A percentile compares a stretch with the other conserved stretches of the same genome.
These are phyloP conservation scores for Acacia confusa DNA, from an alignment of 306 rosid species.

Conservation along the genomic window DNA sequence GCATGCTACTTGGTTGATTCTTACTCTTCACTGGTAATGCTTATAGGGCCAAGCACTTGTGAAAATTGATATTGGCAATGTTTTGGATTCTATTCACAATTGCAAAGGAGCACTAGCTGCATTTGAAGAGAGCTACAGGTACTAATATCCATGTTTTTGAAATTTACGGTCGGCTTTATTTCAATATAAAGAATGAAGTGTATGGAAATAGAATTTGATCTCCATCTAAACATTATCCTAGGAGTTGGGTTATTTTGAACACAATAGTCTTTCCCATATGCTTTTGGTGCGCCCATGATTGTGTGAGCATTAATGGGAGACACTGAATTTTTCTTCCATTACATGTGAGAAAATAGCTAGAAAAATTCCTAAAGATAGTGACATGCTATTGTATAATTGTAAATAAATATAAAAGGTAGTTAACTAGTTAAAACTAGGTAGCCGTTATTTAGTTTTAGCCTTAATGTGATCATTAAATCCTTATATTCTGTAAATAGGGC, in stretches of 20 bases:
- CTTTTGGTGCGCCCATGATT: constrained; percentile 23
- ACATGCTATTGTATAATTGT: no score
- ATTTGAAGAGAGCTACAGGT: constrained; percentile 82
- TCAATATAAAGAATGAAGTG: constrained; percentile 1
- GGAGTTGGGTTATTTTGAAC: constrained; percentile 20
- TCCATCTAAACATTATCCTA: constrained; percentile 1
- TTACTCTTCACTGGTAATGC: constrained; percentile 34
- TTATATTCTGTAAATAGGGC: no score
- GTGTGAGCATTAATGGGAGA: constrained; percentile 13
- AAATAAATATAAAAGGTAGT: no score
- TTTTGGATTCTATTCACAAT: constrained; percentile 69
- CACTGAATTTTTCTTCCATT: constrained; percentile 17
- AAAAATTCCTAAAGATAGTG: background rate
- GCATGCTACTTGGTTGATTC: constrained; percentile 36
- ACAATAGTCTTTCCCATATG: constrained; percentile 22
- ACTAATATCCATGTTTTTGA: constrained; percentile 17
- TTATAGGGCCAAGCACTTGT: constrained; percentile 82
- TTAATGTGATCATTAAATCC: no score
- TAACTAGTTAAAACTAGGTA: no score
- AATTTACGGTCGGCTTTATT: background rate
- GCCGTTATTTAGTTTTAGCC: no score
- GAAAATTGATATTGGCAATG: constrained; percentile 69
- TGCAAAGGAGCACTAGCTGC: constrained; percentile 70
- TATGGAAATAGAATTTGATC: constrained; percentile 19
- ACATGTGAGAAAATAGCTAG: constrained; percentile 5